Conservation (phyloP, 306 rosid genomes). For the Vigna unguiculata region DNA sequence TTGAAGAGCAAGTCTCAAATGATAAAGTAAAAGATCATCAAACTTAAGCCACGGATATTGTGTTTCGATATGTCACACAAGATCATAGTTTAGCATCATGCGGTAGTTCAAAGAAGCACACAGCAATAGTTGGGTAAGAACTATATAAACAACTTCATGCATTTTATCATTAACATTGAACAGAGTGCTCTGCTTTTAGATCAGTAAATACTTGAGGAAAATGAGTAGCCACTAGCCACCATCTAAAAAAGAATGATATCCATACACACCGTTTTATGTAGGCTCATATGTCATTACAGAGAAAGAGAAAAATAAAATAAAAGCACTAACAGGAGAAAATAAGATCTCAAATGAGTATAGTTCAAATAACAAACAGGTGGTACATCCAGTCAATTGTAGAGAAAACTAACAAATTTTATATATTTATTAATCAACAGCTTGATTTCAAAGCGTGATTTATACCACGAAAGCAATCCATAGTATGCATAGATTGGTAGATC, state of each 20-base stretch:
- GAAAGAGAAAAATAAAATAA: background rate
- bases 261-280: background rate
- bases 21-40: slow-evolving; percentile 22
- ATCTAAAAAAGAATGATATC: background rate
- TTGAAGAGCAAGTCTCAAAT: background rate
- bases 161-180: background rate
- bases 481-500: background rate
- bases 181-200: too few relatives aligned
- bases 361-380: background rate
- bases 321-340: background rate
- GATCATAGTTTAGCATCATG: background rate
- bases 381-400: background rate
- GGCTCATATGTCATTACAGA: background rate
- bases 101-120: background rate
- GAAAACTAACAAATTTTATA: slow-evolving; percentile 1
- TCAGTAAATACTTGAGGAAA: background rate
- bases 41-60: background rate
- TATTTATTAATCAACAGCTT: background rate
- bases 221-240: background rate
- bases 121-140: background rate
- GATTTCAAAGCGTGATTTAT: background rate
- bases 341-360: background rate
- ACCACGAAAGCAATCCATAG: slow-evolving; percentile 25
- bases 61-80: background rate
- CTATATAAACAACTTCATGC: background rate